These are phyloP conservation scores for Mycosphaerelloides madeirae DNA, from an alignment of 2,329 filamentous ascomycete genomes.

Conservation along the genomic window DNA sequence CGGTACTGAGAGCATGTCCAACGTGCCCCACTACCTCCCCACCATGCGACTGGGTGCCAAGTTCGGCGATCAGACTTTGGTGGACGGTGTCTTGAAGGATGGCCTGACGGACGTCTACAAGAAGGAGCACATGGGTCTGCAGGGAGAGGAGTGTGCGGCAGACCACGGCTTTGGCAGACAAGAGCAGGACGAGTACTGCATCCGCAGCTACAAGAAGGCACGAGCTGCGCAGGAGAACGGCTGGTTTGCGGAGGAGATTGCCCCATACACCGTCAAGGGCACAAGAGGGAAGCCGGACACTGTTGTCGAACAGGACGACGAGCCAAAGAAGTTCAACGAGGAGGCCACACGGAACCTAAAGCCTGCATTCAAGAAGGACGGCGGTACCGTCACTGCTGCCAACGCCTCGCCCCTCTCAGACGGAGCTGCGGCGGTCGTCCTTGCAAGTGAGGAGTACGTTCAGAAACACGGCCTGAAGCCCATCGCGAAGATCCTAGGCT, in stretches of 20 bases:
- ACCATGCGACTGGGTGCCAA: slow-evolving; percentile 82
- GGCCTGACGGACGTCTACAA: slow-evolving; percentile 92
- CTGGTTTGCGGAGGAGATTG: slow-evolving; percentile 79
- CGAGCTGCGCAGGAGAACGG: slow-evolving; percentile 78
- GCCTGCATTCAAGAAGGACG: slow-evolving; percentile 73
- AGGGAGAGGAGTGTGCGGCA: slow-evolving; percentile 83
- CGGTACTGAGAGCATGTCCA: slow-evolving; percentile 98
- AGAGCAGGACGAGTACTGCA: slow-evolving; percentile 92
- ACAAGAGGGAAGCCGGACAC: slow-evolving; percentile 85
- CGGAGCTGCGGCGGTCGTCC: slow-evolving; percentile 84
- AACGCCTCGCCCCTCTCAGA: slow-evolving; percentile 97
- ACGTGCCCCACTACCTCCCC: slow-evolving; percentile 91
- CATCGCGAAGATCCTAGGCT: slow-evolving; percentile 92
- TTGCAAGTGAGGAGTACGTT: slow-evolving; percentile 90
- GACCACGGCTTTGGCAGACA: slow-evolving; percentile 79
- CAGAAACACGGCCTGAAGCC: slow-evolving; percentile 89
- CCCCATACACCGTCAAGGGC: slow-evolving; percentile 79
- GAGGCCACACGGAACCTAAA: slow-evolving; percentile 52
- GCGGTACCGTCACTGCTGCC: slow-evolving; percentile 81
- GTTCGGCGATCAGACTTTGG: slow-evolving; percentile 83
- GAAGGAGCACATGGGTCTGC: slow-evolving; percentile 94
- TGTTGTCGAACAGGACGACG: slow-evolving; percentile 74
- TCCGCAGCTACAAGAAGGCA: slow-evolving; percentile 89
- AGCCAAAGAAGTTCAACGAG: slow-evolving; percentile 78
- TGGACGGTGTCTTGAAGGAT: slow-evolving; percentile 91